phyloP scores from a whole-genome alignment of 202 grass and related monocot species.

The Musa balbisiana region DNA sequence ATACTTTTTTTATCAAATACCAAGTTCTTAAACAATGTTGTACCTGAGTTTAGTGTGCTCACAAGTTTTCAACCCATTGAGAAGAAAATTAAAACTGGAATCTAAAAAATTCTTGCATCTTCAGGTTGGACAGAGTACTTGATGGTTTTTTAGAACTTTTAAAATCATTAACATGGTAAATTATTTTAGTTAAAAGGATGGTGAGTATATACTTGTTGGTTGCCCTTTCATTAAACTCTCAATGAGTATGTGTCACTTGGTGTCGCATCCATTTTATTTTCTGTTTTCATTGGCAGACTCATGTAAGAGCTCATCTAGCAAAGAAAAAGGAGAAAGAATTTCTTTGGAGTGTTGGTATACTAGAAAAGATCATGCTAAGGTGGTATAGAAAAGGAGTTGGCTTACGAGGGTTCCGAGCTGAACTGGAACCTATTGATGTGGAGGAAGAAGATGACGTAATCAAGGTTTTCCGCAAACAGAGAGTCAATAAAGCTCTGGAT shows the following conservation, averaged over 20 bases:
- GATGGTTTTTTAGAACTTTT: too few species aligned
- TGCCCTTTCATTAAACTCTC: too few species aligned
- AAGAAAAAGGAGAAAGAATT: slow-evolving; percentile 59
- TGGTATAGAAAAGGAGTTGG: slow-evolving; percentile 63
- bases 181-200: too few species aligned
- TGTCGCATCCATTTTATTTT: not conserved
- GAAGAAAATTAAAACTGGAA: too few species aligned
- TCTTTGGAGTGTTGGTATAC: slow-evolving; percentile 43
- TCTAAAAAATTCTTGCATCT: too few species aligned
- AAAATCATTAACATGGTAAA: too few species aligned
- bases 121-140: too few species aligned
- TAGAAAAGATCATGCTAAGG: slow-evolving; percentile 77
- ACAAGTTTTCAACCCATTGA: too few species aligned
- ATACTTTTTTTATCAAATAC: too few species aligned
- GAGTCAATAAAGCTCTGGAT: slow-evolving; percentile 55
- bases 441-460: slow-evolving; percentile 51
- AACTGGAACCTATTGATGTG: slow-evolving; percentile 41
- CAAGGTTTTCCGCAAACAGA: slow-evolving; percentile 66
- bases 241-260: not conserved
- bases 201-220: too few species aligned
- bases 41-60: too few species aligned
- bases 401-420: slow-evolving; percentile 41
- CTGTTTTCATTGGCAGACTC: slow-evolving; percentile 40
- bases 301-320: slow-evolving; percentile 69
- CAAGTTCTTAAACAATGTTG: too few species aligned